phyloP scores from a whole-genome alignment of 768 basidiomycete species.

The Amanita exitialis region DNA sequence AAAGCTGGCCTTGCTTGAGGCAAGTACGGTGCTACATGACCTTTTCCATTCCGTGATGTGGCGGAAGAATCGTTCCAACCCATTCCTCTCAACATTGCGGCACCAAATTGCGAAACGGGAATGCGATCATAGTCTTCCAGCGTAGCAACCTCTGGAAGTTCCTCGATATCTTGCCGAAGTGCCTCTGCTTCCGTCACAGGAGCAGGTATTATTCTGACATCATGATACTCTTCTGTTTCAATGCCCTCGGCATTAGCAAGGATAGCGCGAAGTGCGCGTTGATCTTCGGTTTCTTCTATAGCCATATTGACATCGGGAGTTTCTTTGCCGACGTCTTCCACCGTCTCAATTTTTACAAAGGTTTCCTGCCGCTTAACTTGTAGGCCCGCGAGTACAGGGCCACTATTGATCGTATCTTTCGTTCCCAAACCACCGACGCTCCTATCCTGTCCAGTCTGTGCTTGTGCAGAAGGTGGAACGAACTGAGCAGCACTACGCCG shows the following conservation, averaged over 20 bases:
- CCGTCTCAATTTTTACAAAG: slow-evolving; percentile 12
- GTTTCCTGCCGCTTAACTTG: slow-evolving; percentile 33
- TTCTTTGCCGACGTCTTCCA: slow-evolving; percentile 18
- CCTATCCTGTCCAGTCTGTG: slow-evolving; percentile 52
- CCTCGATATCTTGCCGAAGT: slow-evolving; percentile 71
- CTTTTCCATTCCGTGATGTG: slow-evolving; percentile 55
- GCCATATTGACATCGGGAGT: slow-evolving; percentile 12
- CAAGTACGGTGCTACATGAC: slow-evolving; percentile 67
- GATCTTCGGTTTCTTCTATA: slow-evolving; percentile 60
- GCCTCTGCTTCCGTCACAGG: slow-evolving; percentile 75
- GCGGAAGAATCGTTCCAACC: slow-evolving; percentile 85
- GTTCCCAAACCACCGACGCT: slow-evolving; percentile 74
- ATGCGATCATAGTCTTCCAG: slow-evolving; percentile 84
- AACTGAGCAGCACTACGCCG: slow-evolving; percentile 46
- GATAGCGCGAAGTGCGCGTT: slow-evolving; percentile 71
- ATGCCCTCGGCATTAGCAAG: slow-evolving; percentile 44
- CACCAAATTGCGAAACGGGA: slow-evolving; percentile 88
- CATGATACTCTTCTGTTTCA: slow-evolving; percentile 23
- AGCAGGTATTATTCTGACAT: slow-evolving; percentile 56
- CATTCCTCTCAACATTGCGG: slow-evolving; percentile 91
- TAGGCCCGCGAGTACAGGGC: slow-evolving; percentile 61
- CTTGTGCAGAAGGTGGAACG: slow-evolving; percentile 53
- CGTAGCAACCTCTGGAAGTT: slow-evolving; percentile 67
- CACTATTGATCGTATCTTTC: slow-evolving; percentile 66
- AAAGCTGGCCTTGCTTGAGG: slow-evolving; percentile 78